Evolutionary conservation across 352 stramenopile species (phyloP), one percentile per base, ranked within the genome.

Genomic region (Phytophthora macrochlamydospora): DNA sequence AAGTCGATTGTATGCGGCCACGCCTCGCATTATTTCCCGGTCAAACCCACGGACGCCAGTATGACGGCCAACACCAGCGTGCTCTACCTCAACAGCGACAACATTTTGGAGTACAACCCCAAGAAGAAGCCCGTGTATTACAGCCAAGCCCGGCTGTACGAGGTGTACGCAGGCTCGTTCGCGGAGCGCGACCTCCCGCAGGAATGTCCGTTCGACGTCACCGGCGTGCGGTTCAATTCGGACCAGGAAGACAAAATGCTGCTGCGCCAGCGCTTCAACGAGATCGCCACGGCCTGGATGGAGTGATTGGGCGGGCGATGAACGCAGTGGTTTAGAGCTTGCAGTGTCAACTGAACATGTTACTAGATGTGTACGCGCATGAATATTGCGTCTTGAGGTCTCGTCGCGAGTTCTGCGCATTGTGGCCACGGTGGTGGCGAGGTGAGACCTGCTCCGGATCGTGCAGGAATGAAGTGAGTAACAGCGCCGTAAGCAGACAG

Each of bases 21-120:
- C 29, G 69, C 69, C 0, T 65, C 86, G 35, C 85, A 93, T 35
- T 92, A 83, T 45, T 89, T 79, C 58, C 84, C 82, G 0, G 68
- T 81, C 5, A 78, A 56, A 57, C 32, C 63, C 9, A 29, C 40
- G 8, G 50, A 69, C 2, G 55, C 46, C 9, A 65, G 40, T n/a
- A 56, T 38, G 11, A 58, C 48, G 9, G 64, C 40, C 18, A 71
- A 69, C 32, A 67, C 63, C 8, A 77, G 67, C 14, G 50, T 77
- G 51, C 54, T 91, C 32, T 93, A 91, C 70, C 70, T 91, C 46
- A 91, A 91, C 62, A 89, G 81, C 56, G 82, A 93, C 65, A 68
- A 79, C 48, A 83, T 93, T 51, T 35, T 88, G n/a, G 30, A 70
- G 48, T 77, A 82, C 46, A 50, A 78, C 48, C 73, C 71, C 0